Conservation (phyloP, 371 early-diverging fungal genomes). For the Mortierella sp. region DNA sequence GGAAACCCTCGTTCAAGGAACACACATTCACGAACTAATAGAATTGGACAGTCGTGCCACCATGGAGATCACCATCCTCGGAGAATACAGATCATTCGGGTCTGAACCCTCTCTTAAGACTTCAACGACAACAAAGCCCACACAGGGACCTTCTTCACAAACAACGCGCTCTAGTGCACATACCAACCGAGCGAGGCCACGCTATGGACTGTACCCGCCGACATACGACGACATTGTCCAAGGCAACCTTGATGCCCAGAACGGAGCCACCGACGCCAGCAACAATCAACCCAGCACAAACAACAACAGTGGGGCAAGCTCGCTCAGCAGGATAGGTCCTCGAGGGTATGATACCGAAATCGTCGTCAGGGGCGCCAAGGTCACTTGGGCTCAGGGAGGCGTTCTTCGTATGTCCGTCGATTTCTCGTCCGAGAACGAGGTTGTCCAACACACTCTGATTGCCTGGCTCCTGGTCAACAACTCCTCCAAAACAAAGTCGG, state of each 20-base stretch:
- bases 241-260: neutral
- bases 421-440: slow-evolving; percentile 57
- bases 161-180: neutral
- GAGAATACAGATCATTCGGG: slow-evolving; percentile 36
- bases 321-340: slow-evolving; percentile 1
- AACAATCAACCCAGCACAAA: neutral
- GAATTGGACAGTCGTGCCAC: neutral
- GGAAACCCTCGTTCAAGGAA: slow-evolving; percentile 2
- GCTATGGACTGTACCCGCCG: slow-evolving; percentile 39
- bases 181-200: slow-evolving; percentile 3
- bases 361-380: slow-evolving; percentile 61
- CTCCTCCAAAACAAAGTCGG: slow-evolving; percentile 17
- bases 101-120: neutral
- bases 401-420: slow-evolving; percentile 59
- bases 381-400: slow-evolving; percentile 65
- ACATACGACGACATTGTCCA: slow-evolving; percentile 32
- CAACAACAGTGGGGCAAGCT: neutral
- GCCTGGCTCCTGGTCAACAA: slow-evolving; percentile 62
- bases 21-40: neutral
- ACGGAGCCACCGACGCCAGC: slow-evolving; percentile 3
- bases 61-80: slow-evolving; percentile 52
- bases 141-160: neutral
- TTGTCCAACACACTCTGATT: slow-evolving; percentile 61
- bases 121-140: neutral
- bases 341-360: slow-evolving; percentile 60